phyloP scores from a whole-genome alignment of 345 rosid species.

The Gossypium longicalyx region DNA sequence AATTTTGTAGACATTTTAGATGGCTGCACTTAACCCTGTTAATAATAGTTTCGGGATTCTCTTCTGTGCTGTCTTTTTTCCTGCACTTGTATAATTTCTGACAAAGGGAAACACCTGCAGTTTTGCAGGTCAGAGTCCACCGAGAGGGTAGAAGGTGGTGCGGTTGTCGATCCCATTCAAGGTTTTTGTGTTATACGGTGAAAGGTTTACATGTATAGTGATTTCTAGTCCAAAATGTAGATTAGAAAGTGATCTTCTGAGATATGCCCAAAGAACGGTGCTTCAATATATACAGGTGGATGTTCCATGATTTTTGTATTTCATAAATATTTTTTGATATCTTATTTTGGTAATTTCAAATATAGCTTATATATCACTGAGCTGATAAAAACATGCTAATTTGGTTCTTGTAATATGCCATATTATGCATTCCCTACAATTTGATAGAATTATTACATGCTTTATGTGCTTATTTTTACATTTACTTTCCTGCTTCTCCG shows the following conservation, averaged over 20 bases:
- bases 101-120: background rate
- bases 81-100: background rate
- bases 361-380: conserved; percentile 16
- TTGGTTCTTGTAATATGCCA: conserved; percentile 2
- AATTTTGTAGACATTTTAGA: background rate
- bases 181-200: conserved; percentile 12
- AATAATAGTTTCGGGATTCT: background rate
- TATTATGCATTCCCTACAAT: background rate
- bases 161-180: conserved; percentile 1
- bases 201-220: conserved; percentile 31
- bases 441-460: background rate
- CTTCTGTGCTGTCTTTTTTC: background rate
- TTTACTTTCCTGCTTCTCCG: too few relatives aligned
- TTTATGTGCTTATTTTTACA: background rate
- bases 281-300: conserved; percentile 19
- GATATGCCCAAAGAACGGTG: conserved; percentile 8
- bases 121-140: conserved; percentile 31
- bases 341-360: conserved; percentile 18
- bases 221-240: conserved; percentile 23
- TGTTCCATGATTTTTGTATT: conserved; percentile 16
- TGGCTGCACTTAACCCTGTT: background rate
- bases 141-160: conserved; percentile 13
- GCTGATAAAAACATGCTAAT: conserved; percentile 7
- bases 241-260: conserved; percentile 26
- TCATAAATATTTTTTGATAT: conserved; percentile 14